A percentile compares a stretch with the other conserved stretches of the same genome.
Conservation (phyloP, 2,329 filamentous ascomycete genomes). For the Hortaea werneckii region DNA sequence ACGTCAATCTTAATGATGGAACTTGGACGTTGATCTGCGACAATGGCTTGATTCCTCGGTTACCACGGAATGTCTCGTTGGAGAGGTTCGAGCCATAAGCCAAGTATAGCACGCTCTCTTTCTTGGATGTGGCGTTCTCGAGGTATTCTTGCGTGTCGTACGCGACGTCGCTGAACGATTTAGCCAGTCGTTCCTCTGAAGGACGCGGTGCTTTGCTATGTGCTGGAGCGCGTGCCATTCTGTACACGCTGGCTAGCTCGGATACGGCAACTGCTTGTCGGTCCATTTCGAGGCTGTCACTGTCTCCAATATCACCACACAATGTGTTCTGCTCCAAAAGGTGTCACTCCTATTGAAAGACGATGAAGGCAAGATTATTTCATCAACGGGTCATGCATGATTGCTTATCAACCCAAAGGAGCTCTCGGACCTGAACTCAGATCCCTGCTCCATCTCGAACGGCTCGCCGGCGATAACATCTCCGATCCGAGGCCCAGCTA, state of each 20-base stretch:
- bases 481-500: too few relatives aligned
- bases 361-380: too few relatives aligned
- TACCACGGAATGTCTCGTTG: conserved; percentile 67
- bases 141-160: conserved; percentile 14
- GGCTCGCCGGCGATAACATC: too few relatives aligned
- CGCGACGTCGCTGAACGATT: conserved; percentile 10
- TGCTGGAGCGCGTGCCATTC: not conserved
- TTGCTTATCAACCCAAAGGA: not conserved
- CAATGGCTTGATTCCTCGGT: conserved; percentile 68
- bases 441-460: too few relatives aligned
- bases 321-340: too few relatives aligned
- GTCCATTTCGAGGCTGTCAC: not conserved
- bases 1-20: conserved; percentile 66
- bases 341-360: too few relatives aligned
- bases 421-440: too few relatives aligned
- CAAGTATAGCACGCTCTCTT: conserved; percentile 26
- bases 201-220: conserved; percentile 1
- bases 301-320: too few relatives aligned
- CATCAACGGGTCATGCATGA: too few relatives aligned
- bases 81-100: conserved; percentile 89
- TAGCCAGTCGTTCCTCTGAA: conserved; percentile 7
- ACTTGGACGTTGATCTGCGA: conserved; percentile 74
- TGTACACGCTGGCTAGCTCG: conserved; percentile 1
- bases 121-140: conserved; percentile 3
- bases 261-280: conserved; percentile 1